Evolutionary conservation across 2,329 filamentous ascomycete genomes (phyloP), one percentile per base, ranked within the genome.

Genomic region (Karstenula rhodostoma): DNA sequence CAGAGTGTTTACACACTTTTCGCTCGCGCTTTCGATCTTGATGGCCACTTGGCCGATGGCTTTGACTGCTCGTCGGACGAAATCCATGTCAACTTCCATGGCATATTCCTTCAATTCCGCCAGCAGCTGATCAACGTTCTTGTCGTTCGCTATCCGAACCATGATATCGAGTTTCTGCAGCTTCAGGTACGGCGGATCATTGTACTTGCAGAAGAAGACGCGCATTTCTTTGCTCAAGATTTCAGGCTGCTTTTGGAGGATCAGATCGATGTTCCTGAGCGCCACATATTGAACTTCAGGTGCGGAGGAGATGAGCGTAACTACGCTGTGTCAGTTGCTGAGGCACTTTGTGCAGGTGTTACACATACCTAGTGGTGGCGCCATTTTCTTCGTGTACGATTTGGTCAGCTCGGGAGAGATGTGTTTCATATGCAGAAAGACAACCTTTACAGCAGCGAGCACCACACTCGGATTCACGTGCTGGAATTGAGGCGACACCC

Each of bases 161-260:
- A 99, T 98, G 65, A 98, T 98, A 77, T 99, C 95, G 52, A 99
- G 87, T 77, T 99, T 99, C 76, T 97, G 91, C 61, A 99, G 88
- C 79, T 99, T 99, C 72, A 99, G 89, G 77, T 99, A 99, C 23
- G 93, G 93, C 1, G 95, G 94, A 70, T 99, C 95, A 76, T 98
- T 98, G 83, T 99, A 99, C 81, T 99, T 99, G 89, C 95, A 99
- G 82, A 99, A 99, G 82, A 99, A 99, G 9, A 99, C 95, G 47
- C 95, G 89, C 73, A 99, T 88, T 79, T 99, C 95, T 79, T 98
- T 98, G 84, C 92, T 96, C 10, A 99, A 85, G 58, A 99, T 97
- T 68, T 97, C 94, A 12, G 95, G 93, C 78, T 97, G 94, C 69
- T 96, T 95, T 78, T 99, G 95, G 27, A 99, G 85, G 6, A 99